Percentiles rank a stretch among this genome's conserved stretches.
These are phyloP conservation scores for Coemansia sp. DNA, from an alignment of 192 early-diverging fungal genomes.

Conservation along the genomic window DNA sequence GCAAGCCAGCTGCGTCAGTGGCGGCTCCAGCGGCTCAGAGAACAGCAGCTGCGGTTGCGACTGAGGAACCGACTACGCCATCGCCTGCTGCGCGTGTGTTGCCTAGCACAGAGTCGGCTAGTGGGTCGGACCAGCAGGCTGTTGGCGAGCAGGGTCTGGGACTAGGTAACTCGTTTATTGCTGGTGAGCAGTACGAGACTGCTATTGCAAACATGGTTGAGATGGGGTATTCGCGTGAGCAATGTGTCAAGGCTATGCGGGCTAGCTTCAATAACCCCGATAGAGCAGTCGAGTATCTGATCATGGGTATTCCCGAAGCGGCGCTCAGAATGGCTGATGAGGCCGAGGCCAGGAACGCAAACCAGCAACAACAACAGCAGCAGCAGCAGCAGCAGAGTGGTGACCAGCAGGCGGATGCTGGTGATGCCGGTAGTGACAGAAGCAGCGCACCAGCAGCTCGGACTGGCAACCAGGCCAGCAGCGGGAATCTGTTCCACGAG, in stretches of 20 bases:
- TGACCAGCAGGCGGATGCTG: constrained; percentile 8
- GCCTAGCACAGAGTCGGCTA: neutral
- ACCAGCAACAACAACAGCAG: constrained; percentile 47
- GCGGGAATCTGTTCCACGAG: constrained; percentile 62
- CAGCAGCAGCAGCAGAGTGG: constrained; percentile 5
- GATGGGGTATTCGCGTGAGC: constrained; percentile 90
- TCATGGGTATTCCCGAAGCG: constrained; percentile 63
- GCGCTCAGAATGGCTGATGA: constrained; percentile 45
- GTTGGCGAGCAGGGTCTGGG: constrained; percentile 31
- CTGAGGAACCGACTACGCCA: constrained; percentile 47
- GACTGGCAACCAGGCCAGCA: neutral
- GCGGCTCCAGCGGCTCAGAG: constrained; percentile 45
- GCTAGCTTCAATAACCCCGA: constrained; percentile 98
- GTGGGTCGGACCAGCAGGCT: neutral
- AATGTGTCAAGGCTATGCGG: constrained; percentile 87
- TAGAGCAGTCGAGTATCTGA: constrained; percentile 93
- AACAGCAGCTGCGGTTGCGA: constrained; percentile 29
- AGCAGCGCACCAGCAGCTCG: neutral
- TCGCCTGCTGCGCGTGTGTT: constrained; percentile 55
- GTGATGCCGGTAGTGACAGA: constrained; percentile 8
- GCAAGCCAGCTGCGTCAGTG: constrained; percentile 29
- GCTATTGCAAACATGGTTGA: constrained; percentile 89
- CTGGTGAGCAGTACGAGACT: constrained; percentile 75
- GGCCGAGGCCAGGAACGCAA: constrained; percentile 22
- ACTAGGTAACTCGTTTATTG: constrained; percentile 47